Evolutionary conservation across 2,329 filamentous ascomycete species (phyloP).

Genomic region (Juglanconis sp.): DNA sequence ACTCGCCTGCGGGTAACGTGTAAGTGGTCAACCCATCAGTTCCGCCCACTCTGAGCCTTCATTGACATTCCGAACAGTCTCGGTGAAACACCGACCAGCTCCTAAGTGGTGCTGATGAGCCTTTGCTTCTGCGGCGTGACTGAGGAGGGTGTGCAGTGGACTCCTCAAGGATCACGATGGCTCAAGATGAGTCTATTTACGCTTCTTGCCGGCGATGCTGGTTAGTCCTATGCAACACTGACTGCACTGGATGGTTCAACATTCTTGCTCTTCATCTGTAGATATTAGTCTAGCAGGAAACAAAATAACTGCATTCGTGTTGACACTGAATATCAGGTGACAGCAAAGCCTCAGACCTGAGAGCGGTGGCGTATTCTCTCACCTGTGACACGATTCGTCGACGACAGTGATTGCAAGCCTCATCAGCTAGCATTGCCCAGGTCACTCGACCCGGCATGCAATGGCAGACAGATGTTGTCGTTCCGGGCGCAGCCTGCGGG

Average conservation of each 20-base stretch:
- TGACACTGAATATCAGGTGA: not conserved
- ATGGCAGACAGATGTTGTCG: too few species aligned
- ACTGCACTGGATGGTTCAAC: not conserved
- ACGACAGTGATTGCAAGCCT: too few species aligned
- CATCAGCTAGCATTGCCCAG: too few species aligned
- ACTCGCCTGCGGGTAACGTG: slow-evolving; percentile 20
- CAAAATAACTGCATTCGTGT: not conserved
- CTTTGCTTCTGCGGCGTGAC: not conserved
- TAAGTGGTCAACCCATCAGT: slow-evolving; percentile 3
- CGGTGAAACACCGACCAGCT: slow-evolving; percentile 13
- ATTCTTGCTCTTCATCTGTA: not conserved
- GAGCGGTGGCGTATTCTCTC: too few species aligned
- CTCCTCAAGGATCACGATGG: not conserved
- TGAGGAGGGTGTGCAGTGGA: not conserved
- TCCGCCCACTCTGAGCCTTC: not conserved
- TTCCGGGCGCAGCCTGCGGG: too few species aligned
- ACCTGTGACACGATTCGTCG: too few species aligned
- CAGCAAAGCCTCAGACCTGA: too few species aligned
- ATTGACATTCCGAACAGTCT: not conserved
- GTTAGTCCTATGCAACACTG: not conserved
- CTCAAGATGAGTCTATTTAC: not conserved
- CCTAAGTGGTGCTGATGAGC: not conserved
- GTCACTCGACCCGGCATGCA: too few species aligned
- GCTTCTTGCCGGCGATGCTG: not conserved
- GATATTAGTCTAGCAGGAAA: not conserved